Evolutionary conservation across 2,329 filamentous ascomycete species (phyloP), one percentile per base, ranked within the genome.

Genomic region (Penicillium sp.): DNA sequence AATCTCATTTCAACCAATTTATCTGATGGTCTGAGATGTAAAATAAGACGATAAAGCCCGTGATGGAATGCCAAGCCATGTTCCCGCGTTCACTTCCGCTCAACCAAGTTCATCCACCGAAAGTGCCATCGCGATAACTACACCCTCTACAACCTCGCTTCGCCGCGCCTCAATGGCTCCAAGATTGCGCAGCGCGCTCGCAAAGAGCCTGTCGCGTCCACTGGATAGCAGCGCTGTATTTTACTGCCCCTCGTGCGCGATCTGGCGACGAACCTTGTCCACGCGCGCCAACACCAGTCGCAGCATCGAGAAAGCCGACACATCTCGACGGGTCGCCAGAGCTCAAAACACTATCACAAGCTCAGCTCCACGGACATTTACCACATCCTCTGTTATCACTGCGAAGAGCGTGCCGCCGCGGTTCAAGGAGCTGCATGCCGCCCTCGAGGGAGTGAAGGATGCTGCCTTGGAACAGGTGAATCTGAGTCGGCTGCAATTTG

Each of bases 401-500:
- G 73, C 74, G 13, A 73, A 73, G 29, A 75, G 74, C 24, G 74
- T 82, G 2, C 78, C 79, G 0, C 58, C 71, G n/a, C 65, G 65
- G 21, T 74, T 77, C 54, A 68, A 73, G 56, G 73, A 76, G 45
- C 69, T 84, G 1, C 74, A 83, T 57, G 69, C 76, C 53, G 72
- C 76, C 28, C 61, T 84, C 35, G 71, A 71, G 13, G 68, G 68
- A n/a, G 64, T 83, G 8, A 72, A 76, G 52, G 71, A 73, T 46
- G 69, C 71, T 33, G 78, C 79, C 21, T 72, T 75, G 50, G 74
- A 73, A 41, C 77, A 79, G 61, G 75, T 82, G 45, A 80, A 81
- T 61, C 65, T 80, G 28, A 81, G 79, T 59, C 70, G 79, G 48
- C 61, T 84, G 53, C 77, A 81, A 60, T 74, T 84, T 59, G 80